phyloP scores from a whole-genome alignment of 75 land plant species.

The Chamaecyparis obtusa region DNA sequence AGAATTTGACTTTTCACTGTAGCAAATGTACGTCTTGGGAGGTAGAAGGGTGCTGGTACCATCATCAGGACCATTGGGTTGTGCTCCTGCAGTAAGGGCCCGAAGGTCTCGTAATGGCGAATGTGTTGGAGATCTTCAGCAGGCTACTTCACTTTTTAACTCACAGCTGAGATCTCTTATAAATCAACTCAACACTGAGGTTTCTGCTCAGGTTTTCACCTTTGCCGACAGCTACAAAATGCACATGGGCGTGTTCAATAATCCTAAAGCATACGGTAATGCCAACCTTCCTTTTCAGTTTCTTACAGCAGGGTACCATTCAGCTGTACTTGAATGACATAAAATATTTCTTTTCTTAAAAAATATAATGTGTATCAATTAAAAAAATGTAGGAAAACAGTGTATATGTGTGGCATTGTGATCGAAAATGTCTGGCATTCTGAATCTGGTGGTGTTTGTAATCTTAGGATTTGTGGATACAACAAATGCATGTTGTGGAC shows the following conservation, averaged over 20 bases:
- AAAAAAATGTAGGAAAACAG: no score
- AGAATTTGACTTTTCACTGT: no score
- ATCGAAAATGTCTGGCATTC: background rate
- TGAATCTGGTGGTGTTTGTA: background rate
- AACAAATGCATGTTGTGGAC: constrained; percentile 49
- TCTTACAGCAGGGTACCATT: constrained; percentile 16
- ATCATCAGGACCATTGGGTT: constrained; percentile 70
- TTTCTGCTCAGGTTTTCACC: no score
- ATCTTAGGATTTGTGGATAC: constrained; percentile 30
- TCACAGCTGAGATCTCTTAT: background rate
- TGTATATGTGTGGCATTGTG: background rate
- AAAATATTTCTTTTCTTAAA: no score
- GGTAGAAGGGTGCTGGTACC: constrained; percentile 55
- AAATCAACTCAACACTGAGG: no score
- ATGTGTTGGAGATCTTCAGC: constrained; percentile 23
- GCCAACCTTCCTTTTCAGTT: background rate
- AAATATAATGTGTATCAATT: no score
- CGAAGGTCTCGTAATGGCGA: constrained; percentile 16
- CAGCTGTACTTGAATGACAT: no score
- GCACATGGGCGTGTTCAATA: no score
- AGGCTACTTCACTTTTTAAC: constrained; percentile 23
- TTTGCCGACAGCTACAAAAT: no score
- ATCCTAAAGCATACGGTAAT: background rate
- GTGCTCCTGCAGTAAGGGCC: constrained; percentile 66
- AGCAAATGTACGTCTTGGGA: constrained; percentile 54